Percentiles rank a stretch among this genome's conserved stretches.
Evolutionary conservation across 2,329 filamentous ascomycete species (phyloP).

Genomic region (Penicillium sp.): DNA sequence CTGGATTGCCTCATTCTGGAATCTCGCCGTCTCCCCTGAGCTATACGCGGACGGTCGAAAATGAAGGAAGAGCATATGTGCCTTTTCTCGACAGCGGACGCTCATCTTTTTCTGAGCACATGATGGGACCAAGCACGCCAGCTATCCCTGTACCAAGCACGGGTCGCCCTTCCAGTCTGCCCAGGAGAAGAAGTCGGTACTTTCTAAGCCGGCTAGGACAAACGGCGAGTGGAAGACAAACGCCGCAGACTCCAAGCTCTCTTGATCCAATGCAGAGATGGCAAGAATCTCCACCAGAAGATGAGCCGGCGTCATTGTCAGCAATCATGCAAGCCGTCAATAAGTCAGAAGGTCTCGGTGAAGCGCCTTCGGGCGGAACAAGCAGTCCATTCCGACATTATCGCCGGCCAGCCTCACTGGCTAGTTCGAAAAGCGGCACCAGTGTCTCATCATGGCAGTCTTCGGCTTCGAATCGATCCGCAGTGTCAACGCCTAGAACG

Average conservation of each 20-base stretch:
- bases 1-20: neutral
- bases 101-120: neutral
- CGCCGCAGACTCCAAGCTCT: constrained; percentile 1
- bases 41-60: neutral
- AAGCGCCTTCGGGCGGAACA: neutral
- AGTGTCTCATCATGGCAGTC: constrained; percentile 7
- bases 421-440: constrained; percentile 1
- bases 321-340: constrained; percentile 17
- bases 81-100: neutral
- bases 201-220: neutral
- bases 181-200: constrained; percentile 20
- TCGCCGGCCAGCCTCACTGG: constrained; percentile 8
- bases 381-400: constrained; percentile 7
- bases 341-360: neutral
- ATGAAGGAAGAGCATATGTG: neutral
- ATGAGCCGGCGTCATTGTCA: constrained; percentile 15
- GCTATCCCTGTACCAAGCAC: neutral
- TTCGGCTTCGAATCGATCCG: neutral
- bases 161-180: constrained; percentile 12
- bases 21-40: neutral
- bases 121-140: neutral
- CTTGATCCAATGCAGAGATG: constrained; percentile 19
- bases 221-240: neutral
- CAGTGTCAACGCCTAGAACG: neutral
- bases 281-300: constrained; percentile 20